A percentile compares a stretch with the other conserved stretches of the same genome.
Evolutionary conservation across 257 asterid species (phyloP).

Genomic region (Solanum paucissectum): DNA sequence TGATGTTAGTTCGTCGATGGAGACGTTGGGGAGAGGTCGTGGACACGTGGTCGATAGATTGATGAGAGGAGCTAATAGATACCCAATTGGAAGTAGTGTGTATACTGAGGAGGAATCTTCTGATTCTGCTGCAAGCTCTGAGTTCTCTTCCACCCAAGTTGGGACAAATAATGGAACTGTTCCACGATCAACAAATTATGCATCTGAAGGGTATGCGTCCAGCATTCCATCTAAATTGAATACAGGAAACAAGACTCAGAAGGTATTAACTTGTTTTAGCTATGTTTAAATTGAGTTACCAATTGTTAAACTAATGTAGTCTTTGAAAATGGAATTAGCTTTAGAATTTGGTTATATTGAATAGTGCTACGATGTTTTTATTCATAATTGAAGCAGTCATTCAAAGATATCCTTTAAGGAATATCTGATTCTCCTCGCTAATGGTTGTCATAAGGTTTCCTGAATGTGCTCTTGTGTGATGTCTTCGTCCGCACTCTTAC

Average conservation of each 20-base stretch:
- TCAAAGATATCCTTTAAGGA: background rate
- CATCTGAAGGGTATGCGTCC: conserved; percentile 14
- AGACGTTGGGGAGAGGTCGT: conserved; percentile 25
- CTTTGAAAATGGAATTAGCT: background rate
- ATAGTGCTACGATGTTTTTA: background rate
- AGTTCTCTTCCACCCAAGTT: conserved; percentile 32
- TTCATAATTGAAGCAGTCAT: background rate
- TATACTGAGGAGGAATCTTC: conserved; percentile 39
- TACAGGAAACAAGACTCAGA: conserved; percentile 2
- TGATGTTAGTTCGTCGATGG: conserved; percentile 34
- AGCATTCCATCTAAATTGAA: conserved; percentile 14
- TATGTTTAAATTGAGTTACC: background rate
- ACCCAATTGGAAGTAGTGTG: conserved; percentile 14
- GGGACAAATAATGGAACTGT: conserved; percentile 16
- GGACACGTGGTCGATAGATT: conserved; percentile 15
- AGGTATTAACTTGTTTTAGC: conserved; percentile 12
- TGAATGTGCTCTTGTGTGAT: background rate
- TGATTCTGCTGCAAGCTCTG: conserved; percentile 41
- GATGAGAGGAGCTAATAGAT: conserved; percentile 24
- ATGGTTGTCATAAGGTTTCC: background rate
- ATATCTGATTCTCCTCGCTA: background rate
- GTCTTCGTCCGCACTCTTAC: background rate
- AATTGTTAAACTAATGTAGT: background rate
- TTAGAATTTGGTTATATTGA: background rate
- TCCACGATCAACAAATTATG: conserved; percentile 11